Base-by-base conservation (phyloP, 306 rosid genomes). In the Sicyos edulis region DNA sequence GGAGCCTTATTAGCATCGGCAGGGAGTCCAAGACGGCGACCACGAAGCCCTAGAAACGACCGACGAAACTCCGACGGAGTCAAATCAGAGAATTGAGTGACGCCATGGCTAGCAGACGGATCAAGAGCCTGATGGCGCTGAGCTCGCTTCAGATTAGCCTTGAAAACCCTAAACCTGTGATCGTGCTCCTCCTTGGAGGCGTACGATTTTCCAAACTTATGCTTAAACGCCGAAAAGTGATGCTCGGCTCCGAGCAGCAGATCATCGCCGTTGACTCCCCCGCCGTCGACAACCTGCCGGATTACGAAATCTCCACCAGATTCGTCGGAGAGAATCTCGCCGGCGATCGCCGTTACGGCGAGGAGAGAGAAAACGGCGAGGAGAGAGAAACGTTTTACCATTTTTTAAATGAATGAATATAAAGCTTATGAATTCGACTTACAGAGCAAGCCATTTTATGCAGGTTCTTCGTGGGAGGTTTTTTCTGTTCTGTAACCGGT, bases 31-130 rank as follows among this genome's bases (percentile, higher is more conserved):
- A 93, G 81, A 60, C 81, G 78, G 49, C 74, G 74, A 50, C 83
- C 78, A 54, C 87, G 75, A 54, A 93, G 88, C 0, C 99, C 99
- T 54, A 91, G 81, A 53, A 86, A 81, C n/a, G 53, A 63, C 8
- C 75, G 73, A 14, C 82, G 76, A 59, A 93, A 93, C 88, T 93
- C 99, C 19, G 80, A 67, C 11, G 86, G 85, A 8, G 99, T 89
- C 54, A 93, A 64, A 74, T 93, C 97, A 11, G 95, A 91, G 83
- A 93, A 93, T 20, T 75, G 87, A 5, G 99, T 93, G 16, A 93
- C 88, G 40, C 99, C 99, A 75, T 93, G 97, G 47, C 62, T 77
- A 11, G 97, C 96, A 6, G 97, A 85, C 0, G 99, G 96, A 70
- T 93, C 99, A 60, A 93, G 32, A 1, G 32, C 56, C 86, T 91